Base-by-base conservation (phyloP, 2,329 filamentous ascomycete species). In the Eurotiales sp. region DNA sequence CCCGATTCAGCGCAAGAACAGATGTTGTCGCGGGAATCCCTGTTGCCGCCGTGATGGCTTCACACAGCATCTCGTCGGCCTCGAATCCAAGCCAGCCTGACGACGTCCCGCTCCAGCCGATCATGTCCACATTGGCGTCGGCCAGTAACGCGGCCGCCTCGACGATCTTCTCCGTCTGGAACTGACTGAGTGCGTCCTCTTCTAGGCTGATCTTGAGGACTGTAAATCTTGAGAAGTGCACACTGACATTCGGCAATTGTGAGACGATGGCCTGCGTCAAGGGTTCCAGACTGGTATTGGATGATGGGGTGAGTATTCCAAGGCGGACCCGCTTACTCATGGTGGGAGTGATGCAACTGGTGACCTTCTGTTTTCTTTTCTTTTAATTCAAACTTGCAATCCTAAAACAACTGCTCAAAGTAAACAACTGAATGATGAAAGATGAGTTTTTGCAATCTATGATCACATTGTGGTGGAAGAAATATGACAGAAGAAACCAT, bases 81-180 rank as follows among this genome's bases (percentile, higher is more conserved):
- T 25, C 32, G 25, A 51, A 51, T 14, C 49, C 49, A 6, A 51
- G 19, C 49, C 49, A 51, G 25, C 49, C 49, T 6, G 49, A 51
- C 19, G 49, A 51, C 19, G 49, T 51, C 12, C 49, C 49, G 25
- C 49, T 51, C 49, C 49, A 51, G 29, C 49, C 49, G 34, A 51
- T 51, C 49, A 51, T 45, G 42, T 51, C 42, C 17, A 51, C 49
- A 32, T 51, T 19, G 1, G 49, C 49, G 39, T 51, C 49, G 8
- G 49, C 49, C 5, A 51, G 23, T 5, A 51, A 10, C 8, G 10
- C 34, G 6, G 49, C 49, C 6, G 49, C 49, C 27, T 51, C 42
- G n/a, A 51, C 43, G 7, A 51, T 51, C 23, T 51, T 51, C 5
- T 46, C 49, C 1, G 43, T 51, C 3, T 51, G 49, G 25, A 51